Evolutionary conservation across 768 basidiomycete species (phyloP), one percentile per base, ranked within the genome.

Genomic region (Rhodocollybia butyracea): DNA sequence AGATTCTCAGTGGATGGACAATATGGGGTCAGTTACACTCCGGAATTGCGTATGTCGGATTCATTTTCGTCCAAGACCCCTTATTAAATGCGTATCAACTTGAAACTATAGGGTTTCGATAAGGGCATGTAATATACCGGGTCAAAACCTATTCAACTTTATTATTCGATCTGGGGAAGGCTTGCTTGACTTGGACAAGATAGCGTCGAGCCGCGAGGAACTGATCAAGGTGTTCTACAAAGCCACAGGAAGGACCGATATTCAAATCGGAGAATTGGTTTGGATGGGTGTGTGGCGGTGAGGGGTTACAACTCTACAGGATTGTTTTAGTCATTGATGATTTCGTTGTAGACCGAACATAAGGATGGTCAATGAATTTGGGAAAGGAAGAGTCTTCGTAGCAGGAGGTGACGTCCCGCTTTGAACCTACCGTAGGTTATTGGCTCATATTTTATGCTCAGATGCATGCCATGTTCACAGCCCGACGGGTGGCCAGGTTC

Each of bases 391-490:
- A n/a, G 76, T 75, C 11, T 81, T 80, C 56, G 46, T 82, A 15
- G 73, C 66, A 26, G 81, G 81, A 60, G 82, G 81, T n/a, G n/a
- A n/a, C n/a, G n/a, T n/a, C n/a, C n/a, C n/a, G n/a, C n/a, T n/a
- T n/a, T n/a, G n/a, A n/a, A n/a, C n/a, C n/a, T n/a, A n/a, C n/a
- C n/a, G n/a, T n/a, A n/a, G n/a, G n/a, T n/a, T 36, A 34, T 24
- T 22, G 2, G 15, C 10, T 12, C 5, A 22, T 5, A 36, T 22
- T 46, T 2, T n/a, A 53, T 51, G n/a, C 32, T 15, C 52, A 82
- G 81, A 83, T 59, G 73, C 77, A 22, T 79, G 76, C 0, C 82
- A 82, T 54, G 66, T 73, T 22, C 77, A 79, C 54, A 71, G 71
- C 29, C 76, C 75, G 15, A 67, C 68, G 7, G 78, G 78, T n/a